Base-by-base conservation (phyloP, 306 rosid genomes). In the Oxytropis ochrocephala region DNA sequence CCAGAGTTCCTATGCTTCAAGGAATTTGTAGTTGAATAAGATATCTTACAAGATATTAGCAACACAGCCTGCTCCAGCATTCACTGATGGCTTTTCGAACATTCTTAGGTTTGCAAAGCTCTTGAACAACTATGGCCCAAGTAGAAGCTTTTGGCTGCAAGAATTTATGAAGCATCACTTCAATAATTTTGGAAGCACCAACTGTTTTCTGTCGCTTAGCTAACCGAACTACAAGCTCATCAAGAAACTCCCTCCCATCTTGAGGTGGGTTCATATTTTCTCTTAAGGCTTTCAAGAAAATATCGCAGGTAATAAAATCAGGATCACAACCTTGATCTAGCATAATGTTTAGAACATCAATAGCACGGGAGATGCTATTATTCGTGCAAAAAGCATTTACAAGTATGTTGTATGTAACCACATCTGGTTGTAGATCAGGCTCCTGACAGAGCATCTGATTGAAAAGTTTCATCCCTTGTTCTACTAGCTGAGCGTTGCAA, bases 241-340 rank as follows among this genome's bases (percentile, higher is more conserved):
- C 93, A 43, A 94, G 81, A 79, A 94, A 94, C 63, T 79, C 91
- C 54, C 85, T 82, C 69, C 95, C 98, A 81, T 90, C 97, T 85
- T 82, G 90, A 63, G 91, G 92, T 0, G 95, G 96, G 62, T 85
- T 58, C 29, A 87, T 59, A 59, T 83, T 84, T 59, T 88, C 92
- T 74, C 85, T 77, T 74, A 90, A 75, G 53, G 85, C 67, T 88
- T 82, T 85, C 81, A 94, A 82, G 78, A 94, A 86, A 64, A 90
- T 80, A 41, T 90, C 78, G 32, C 98, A 88, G 6, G 98, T 94
- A 48, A 59, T 65, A 35, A 59, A 62, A 72, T 94, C 95, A 52
- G 98, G 98, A 80, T 94, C 96, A 67, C 92, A 88, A 14, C 95
- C 94, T 48, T 46, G 77, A 74, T 85, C 89, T 50, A 94, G 69